Conservation (phyloP, 2,329 filamentous ascomycete species). For the Fusarium sp. region DNA sequence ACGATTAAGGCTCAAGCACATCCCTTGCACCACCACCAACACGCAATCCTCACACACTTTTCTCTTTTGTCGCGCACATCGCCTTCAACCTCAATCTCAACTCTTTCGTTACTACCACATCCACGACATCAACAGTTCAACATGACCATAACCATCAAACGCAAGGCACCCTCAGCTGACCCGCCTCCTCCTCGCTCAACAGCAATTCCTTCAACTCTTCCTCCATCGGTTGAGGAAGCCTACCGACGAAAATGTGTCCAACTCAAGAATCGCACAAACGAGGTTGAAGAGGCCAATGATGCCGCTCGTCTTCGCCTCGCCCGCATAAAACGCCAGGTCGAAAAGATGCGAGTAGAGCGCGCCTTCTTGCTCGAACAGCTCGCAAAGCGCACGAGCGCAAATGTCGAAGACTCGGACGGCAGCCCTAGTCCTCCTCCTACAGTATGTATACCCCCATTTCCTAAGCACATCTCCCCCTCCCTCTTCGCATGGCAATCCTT, state of each 20-base stretch:
- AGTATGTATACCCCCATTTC: conserved; percentile 66
- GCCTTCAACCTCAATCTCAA: conserved; percentile 7
- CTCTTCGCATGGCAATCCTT: conserved; percentile 34
- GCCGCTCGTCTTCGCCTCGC: conserved; percentile 81
- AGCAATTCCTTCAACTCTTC: conserved; percentile 71
- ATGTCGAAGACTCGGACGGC: conserved; percentile 82
- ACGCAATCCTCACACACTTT: conserved; percentile 12
- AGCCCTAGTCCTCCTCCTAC: conserved; percentile 84
- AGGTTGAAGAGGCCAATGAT: conserved; percentile 93
- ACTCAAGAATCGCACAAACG: conserved; percentile 88
- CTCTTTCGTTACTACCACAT: conserved; percentile 18
- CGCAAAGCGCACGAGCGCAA: conserved; percentile 77
- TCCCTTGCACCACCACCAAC: conserved; percentile 32
- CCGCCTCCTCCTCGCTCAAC: conserved; percentile 48
- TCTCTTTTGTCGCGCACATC: conserved; percentile 9
- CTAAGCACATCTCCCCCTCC: conserved; percentile 5
- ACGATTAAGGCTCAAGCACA: conserved; percentile 30
- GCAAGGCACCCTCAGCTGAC: conserved; percentile 55
- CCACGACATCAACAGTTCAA: conserved; percentile 18
- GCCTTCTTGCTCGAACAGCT: conserved; percentile 81
- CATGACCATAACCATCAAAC: conserved; percentile 54
- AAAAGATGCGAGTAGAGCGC: conserved; percentile 90
- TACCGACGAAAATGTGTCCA: conserved; percentile 98
- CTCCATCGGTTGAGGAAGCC: conserved; percentile 93
- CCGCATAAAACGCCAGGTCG: conserved; percentile 84